Evolutionary conservation across 1,284 basidiomycete genomes (phyloP), one percentile per base, ranked within the genome.

Genomic region (Papiliotrema laurentii): DNA sequence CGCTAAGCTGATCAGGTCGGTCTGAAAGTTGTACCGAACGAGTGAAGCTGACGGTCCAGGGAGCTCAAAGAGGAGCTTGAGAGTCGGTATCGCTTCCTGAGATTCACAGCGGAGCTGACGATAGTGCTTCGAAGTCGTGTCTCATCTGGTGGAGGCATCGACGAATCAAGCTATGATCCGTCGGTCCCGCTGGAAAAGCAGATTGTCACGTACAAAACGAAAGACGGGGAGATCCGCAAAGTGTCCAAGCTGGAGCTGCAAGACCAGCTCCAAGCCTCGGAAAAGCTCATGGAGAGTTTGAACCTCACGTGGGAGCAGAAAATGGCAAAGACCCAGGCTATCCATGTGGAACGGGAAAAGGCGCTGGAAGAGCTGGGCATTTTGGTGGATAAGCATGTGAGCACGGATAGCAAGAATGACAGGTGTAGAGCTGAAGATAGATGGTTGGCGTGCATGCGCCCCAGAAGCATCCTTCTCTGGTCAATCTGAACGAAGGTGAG

Each of bases 281-380:
- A 98, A 78, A 97, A 97, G 77, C 77, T 98, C 54, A 97, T 98
- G 92, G 82, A 91, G 74, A 83, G 85, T 61, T 76, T 97, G 70
- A 97, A 97, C 69, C 88, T 97, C 77, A 97, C 92, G 3, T 97
- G 94, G 93, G 94, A 98, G 74, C 81, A 97, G 76, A 98, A 98
- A 56, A 64, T 98, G 78, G 75, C 79, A 59, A 83, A 89, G 68
- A 97, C 94, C 14, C 88, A 94, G 68, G 86, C 89, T 68, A 90
- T 97, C 37, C 93, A 97, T 75, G 88, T 87, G 64, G 91, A 97
- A 75, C 82, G 94, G 54, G 94, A 98, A 77, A 86, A 92, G 78
- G 96, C 94, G 4, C 75, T 98, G 43, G 96, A 98, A 74, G 94
- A 97, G 75, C 77, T 98, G 55, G 94, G 94, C 43, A 97, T 98